Evolutionary conservation across 768 basidiomycete species (phyloP), one percentile per base, ranked within the genome.

Genomic region (Tylopilus subfusipes): DNA sequence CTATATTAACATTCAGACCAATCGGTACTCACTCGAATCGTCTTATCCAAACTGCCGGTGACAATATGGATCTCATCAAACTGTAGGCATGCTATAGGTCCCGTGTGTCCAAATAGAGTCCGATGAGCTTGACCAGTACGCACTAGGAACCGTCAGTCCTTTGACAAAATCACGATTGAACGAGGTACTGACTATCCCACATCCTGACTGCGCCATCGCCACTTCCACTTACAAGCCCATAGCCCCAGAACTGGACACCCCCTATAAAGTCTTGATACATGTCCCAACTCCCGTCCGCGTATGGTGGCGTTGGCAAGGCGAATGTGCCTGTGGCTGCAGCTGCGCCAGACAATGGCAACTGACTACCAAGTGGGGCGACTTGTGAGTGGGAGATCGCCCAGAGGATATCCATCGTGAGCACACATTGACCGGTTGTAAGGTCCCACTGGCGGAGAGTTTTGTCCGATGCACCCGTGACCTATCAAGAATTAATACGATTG

Each of bases 361-460:
- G 69, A 42, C 63, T 68, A 18, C 76, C 73, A 21, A 79, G 66
- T 16, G 70, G 69, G 12, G 77, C 64, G 24, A 74, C 67, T 36
- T 86, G 79, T 3, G 93, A 85, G 72, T 98, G 96, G 11, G 93
- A 93, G 61, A 98, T 96, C 2, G 96, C 97, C 97, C 97, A 99
- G 24, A 99, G 84, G 59, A 99, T 97, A 71, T 99, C 97, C 97
- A 99, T 99, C 22, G 96, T 96, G 78, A 97, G 87, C 43, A 98
- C 88, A 72, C 97, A 99, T 77, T 98, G 97, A 8, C 96, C 97
- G 0, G 97, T 98, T 19, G 82, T 83, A 50, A 98, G 82, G 67
- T 98, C 97, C 97, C 97, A 99, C 68, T 98, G 96, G 3, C 97
- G 90, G 51, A 99, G 80, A 0, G 97, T 99, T 73, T 98, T 98